Evolutionary conservation across 805 yeast genomes (phyloP), one percentile per base, ranked within the genome.

Genomic region (Metschnikowia anglica): DNA sequence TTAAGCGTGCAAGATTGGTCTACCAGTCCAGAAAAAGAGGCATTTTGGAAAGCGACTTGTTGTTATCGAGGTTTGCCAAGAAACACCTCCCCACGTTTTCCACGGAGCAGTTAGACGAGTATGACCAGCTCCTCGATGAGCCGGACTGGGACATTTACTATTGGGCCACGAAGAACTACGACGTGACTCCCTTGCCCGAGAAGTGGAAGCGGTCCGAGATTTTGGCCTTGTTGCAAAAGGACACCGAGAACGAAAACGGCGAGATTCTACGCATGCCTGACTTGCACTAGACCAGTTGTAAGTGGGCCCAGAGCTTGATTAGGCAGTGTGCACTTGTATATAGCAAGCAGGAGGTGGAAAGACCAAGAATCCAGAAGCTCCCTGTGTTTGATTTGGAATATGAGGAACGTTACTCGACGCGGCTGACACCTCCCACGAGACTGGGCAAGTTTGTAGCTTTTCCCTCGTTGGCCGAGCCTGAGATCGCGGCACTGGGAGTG

Each of bases 141-240:
- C 79, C 91, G n/a, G 99, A 93, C 65, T 93, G 99, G 99, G 99
- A 93, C 64, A 90, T 93, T 47, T 93, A 88, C 65, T 93, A 93
- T 69, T 91, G 99, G 99, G 96, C 95, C 19, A 88, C 97, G 2
- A 79, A 78, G 52, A 88, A 90, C 62, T 86, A 68, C 56, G 81
- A 79, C 26, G 80, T 86, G 15, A 86, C 90, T 35, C 95, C 96
- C 11, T 72, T 91, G 50, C 97, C 98, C 12, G 88, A 85, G 30
- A 77, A 78, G 59, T 93, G 96, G 96, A 73, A 81, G 59, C 59
- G 83, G 45, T 79, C 86, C 10, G 68, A 75, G 53, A 70, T 91
- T 29, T 72, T 91, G 69, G 60, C 61, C 41, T 60, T 73, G 66
- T 69, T 91, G 49, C 91, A 89, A 62, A 81, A 80, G 34, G 78